phyloP scores from a whole-genome alignment of 2,329 filamentous ascomycete genomes.

The Talaromyces sp. region DNA sequence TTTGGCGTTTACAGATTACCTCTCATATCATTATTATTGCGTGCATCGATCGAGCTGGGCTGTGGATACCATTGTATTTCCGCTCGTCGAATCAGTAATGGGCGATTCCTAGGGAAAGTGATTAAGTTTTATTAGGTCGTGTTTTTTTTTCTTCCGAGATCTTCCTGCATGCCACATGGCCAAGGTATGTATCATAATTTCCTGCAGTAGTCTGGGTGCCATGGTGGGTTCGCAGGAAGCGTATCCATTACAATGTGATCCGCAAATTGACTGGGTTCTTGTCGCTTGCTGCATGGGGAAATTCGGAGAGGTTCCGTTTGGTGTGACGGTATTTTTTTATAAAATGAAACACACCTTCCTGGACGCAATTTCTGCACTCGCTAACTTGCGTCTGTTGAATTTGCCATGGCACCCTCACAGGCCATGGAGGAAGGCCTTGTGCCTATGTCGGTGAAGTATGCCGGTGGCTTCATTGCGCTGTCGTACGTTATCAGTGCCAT shows the following conservation, averaged over 20 bases:
- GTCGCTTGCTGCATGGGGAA: background rate
- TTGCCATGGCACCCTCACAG: constrained; percentile 5
- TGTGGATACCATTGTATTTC: background rate
- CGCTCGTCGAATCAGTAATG: background rate
- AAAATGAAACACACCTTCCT: background rate
- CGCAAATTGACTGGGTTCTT: background rate
- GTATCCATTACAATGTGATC: background rate
- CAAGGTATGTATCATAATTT: background rate
- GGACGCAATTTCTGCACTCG: background rate
- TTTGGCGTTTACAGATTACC: background rate
- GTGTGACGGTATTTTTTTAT: background rate
- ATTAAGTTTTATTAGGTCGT: too few relatives aligned
- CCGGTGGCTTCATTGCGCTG: constrained; percentile 57
- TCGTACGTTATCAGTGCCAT: constrained; percentile 66
- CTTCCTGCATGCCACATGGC: background rate
- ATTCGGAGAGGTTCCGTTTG: background rate
- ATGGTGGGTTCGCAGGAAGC: too few relatives aligned
- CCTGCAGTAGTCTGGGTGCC: background rate
- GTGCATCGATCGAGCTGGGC: background rate
- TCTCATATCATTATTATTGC: background rate
- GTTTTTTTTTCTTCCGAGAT: background rate
- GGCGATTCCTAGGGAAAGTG: background rate
- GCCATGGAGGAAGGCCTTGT: constrained; percentile 5
- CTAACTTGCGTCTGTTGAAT: background rate
- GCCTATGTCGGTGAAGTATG: constrained; percentile 6